Evolutionary conservation across 2,329 filamentous ascomycete species (phyloP).

Genomic region (Stagonosporopsis rhizophila): DNA sequence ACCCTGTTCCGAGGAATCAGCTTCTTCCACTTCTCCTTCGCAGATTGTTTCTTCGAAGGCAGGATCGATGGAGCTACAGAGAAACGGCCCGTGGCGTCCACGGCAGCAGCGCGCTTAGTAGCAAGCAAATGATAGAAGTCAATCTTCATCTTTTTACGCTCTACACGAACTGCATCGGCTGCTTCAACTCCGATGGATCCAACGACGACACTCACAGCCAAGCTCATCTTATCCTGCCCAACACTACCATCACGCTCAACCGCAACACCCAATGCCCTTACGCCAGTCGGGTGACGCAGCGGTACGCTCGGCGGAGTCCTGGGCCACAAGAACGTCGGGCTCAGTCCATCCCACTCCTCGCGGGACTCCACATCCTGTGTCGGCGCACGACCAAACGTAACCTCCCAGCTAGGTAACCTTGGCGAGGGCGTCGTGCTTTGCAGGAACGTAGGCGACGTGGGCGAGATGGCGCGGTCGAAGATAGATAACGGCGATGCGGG

Average conservation of each 20-base stretch:
- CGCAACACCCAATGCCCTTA: neutral
- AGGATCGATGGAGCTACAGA: neutral
- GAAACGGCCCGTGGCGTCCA: neutral
- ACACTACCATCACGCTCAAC: neutral
- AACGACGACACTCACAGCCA: neutral
- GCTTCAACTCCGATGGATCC: too few relatives aligned
- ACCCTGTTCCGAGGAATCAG: neutral
- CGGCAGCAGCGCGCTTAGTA: conserved; percentile 7
- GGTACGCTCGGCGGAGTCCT: neutral
- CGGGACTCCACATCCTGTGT: neutral
- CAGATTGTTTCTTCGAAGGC: neutral
- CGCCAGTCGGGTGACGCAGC: neutral
- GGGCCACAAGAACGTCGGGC: conserved; percentile 4
- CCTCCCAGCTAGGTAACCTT: neutral
- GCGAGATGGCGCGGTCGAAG: conserved; percentile 24
- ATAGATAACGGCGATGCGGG: conserved; percentile 28
- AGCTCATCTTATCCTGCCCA: neutral
- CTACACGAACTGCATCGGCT: neutral
- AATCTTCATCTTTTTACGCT: conserved; percentile 6
- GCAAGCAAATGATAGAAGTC: conserved; percentile 20
- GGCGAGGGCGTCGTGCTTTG: neutral
- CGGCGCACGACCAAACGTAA: neutral
- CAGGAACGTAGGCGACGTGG: conserved; percentile 10
- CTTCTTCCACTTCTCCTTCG: neutral
- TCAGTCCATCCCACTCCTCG: neutral